Evolutionary conservation across 441 rosid species (phyloP).

Genomic region (Populus hybrid): DNA sequence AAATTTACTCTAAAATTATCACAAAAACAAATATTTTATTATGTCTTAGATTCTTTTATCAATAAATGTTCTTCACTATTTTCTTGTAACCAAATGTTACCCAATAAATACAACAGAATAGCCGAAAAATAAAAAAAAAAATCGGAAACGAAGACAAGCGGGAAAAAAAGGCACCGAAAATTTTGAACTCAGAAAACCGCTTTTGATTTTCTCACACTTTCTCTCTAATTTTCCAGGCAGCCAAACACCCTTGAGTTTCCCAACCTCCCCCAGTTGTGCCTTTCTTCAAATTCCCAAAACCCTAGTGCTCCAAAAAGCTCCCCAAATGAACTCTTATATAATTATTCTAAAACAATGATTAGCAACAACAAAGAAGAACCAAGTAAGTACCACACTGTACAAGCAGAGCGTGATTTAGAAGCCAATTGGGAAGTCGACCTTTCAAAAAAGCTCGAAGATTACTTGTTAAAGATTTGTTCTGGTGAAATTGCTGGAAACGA

Average conservation of each 20-base stretch:
- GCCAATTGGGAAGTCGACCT: conserved; percentile 94
- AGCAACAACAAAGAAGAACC: conserved; percentile 30
- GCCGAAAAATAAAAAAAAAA: not conserved
- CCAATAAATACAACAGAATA: not conserved
- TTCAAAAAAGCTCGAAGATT: conserved; percentile 75
- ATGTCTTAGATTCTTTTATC: not conserved
- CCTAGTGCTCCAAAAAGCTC: not conserved
- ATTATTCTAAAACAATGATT: conserved; percentile 1
- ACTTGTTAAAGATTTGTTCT: conserved; percentile 75
- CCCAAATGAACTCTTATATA: conserved; percentile 2
- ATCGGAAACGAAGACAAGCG: not conserved
- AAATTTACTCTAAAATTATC: not conserved
- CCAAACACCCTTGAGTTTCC: conserved; percentile 1
- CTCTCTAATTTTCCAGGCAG: conserved; percentile 21
- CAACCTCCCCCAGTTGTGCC: not conserved
- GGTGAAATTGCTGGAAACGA: conserved; percentile 62
- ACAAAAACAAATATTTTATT: too few relatives aligned
- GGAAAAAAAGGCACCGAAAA: not conserved
- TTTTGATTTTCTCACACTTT: conserved; percentile 4
- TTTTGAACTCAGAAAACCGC: not conserved
- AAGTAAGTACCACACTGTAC: conserved; percentile 53
- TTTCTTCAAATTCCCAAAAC: not conserved
- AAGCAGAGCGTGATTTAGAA: conserved; percentile 77
- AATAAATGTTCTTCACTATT: not conserved
- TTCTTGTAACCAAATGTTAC: not conserved